These are phyloP conservation scores for Fusarium drepaniforme DNA, from an alignment of 2,329 filamentous ascomycete species.

Conservation along the genomic window DNA sequence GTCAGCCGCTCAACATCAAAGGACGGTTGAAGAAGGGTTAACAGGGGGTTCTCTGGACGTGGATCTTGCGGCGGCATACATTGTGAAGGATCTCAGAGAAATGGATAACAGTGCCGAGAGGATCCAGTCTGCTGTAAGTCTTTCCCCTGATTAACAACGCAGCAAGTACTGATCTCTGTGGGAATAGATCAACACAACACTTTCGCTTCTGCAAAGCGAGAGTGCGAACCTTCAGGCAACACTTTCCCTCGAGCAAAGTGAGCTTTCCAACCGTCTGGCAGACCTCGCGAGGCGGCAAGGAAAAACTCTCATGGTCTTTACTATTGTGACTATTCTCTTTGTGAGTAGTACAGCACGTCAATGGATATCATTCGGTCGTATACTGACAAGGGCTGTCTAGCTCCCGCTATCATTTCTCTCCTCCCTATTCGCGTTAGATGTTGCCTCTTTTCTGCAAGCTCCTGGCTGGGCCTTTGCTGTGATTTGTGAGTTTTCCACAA, in stretches of 20 bases:
- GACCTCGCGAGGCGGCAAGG: neutral
- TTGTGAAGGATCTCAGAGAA: conserved; percentile 27
- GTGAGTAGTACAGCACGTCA: neutral
- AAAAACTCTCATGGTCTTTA: neutral
- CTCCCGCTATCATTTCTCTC: neutral
- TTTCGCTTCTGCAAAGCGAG: conserved; percentile 23
- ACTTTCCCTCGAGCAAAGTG: neutral
- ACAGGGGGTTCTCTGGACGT: neutral
- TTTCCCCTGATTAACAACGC: neutral
- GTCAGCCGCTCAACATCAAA: conserved; percentile 21
- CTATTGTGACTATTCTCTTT: neutral
- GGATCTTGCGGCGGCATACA: neutral
- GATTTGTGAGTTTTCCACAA: neutral
- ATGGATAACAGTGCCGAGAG: conserved; percentile 28
- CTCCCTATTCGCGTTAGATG: conserved; percentile 20
- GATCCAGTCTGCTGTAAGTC: conserved; percentile 30
- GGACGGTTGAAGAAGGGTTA: conserved; percentile 9
- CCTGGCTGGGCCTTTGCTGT: conserved; percentile 25
- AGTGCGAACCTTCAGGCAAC: neutral
- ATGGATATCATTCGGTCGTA: neutral
- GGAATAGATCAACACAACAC: conserved; percentile 16
- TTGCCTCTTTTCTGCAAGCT: conserved; percentile 20
- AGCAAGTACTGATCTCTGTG: neutral
- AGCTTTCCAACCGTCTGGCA: neutral
- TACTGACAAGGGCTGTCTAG: neutral